Base-by-base conservation (phyloP, 2,329 filamentous ascomycete species). In the Chrysosporium queenslandicum region DNA sequence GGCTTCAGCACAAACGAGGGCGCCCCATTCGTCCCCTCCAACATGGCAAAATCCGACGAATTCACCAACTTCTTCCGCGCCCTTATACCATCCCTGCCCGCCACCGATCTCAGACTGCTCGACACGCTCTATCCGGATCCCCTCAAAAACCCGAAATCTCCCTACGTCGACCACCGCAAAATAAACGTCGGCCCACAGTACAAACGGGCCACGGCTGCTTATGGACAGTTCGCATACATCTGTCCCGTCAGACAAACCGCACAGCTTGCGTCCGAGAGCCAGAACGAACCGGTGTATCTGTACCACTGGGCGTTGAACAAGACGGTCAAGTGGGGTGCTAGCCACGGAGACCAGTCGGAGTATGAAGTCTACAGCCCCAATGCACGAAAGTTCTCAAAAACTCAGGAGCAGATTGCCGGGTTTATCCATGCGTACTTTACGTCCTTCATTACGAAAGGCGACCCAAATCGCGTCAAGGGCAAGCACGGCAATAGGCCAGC, bases 1-100 rank as follows among this genome's bases (percentile, higher is more conserved):
- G 84, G 84, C 6, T 87, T 82, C 70, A 83, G 82, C 65, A 78
- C 79, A 36, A 81, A 87, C 60, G 85, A 88, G 64, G 85, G 83
- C 14, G 75, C 80, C 0, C 64, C 73, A 34, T 87, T 87, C 61
- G 77, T 86, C 0, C 77, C 81, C 0, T 64, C 69, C 12, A 59
- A 64, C 5, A 71, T 77, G 50, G 67, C 71, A 12, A 71, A 69
- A 2, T 68, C 75, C 9, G 66, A 64, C 0, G 73, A 81, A 9
- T 83, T 86, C 62, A 71, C 71, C 2, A 54, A 64, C 2, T 86
- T 87, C 65, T 86, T 86, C 71, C 63, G 67, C 0, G 70, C 66
- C 0, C 74, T 88, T 8, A 74, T 87, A 11, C 83, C 83, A 0
- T 69, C 71, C 2, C 68, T 86, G 12, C 70, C 71, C 2, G 55